Base-by-base conservation (phyloP, 129 eudicot genomes). In the Artemisia argyi region DNA sequence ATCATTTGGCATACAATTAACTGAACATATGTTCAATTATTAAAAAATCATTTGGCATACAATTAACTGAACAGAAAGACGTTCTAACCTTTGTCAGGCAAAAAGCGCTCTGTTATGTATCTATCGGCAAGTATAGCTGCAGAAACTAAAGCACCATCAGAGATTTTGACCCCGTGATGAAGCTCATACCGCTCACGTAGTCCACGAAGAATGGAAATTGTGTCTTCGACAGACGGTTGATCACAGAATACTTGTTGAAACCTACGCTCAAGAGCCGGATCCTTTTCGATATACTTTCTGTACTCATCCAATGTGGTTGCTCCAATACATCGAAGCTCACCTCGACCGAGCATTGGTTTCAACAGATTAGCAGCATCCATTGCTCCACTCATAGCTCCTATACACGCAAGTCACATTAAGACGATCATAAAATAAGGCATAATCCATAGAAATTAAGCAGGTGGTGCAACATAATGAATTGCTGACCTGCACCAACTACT, bases 331-430 rank as follows among this genome's bases (percentile, higher is more conserved):
- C 98, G 85, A n/a, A 92, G 95, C 80, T 92, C 98, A 66, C 98
- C 98, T 18, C 98, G 82, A 62, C 98, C 98, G 69, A 92, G 88
- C 98, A 92, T 92, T 15, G 98, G 98, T 72, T 92, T 92, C 69
- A 92, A 73, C 71, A 92, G 79, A 68, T 92, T 92, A 68, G 96
- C 96, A 58, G 98, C 98, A 85, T 93, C 96, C 98, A 93, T 85
- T 28, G 96, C 91, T 54, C 96, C 98, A 77, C 95, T 83, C 71
- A 87, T 70, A 39, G 98, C 98, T 69, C 98, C 96, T 93, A 71
- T 68, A 83, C 22, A 52, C 9, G 56, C 62, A 63, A 22, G 22
- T 18, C 60, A 26, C 16, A 46, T 42, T 26, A 73, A 11, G 66
- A 28, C 11, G 58, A 16, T 16, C 12, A 35, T 12, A 1, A 76